These are phyloP conservation scores for Mycena vulgaris DNA, from an alignment of 768 basidiomycete species.

Conservation along the genomic window DNA sequence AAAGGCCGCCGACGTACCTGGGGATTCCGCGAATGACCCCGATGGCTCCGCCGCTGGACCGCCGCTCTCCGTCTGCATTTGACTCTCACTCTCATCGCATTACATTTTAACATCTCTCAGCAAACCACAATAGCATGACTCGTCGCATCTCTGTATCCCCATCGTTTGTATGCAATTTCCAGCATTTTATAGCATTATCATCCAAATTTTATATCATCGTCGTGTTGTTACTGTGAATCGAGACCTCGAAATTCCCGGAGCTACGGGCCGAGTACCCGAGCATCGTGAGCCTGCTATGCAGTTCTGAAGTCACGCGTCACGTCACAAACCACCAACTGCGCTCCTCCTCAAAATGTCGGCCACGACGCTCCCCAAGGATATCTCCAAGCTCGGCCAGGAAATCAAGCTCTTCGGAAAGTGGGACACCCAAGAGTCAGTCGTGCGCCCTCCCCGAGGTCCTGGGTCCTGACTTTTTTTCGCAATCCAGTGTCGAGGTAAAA, in stretches of 20 bases:
- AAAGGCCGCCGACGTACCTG: not conserved
- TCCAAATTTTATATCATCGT: constrained; percentile 3
- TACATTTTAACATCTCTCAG: constrained; percentile 21
- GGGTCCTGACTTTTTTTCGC: not conserved
- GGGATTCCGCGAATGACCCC: constrained; percentile 14
- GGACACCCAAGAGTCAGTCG: constrained; percentile 95
- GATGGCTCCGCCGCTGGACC: constrained; percentile 13
- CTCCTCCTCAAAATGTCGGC: constrained; percentile 55
- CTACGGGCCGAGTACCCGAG: too few relatives aligned
- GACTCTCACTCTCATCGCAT: constrained; percentile 29
- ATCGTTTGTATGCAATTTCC: constrained; percentile 11
- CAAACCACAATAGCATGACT: constrained; percentile 16
- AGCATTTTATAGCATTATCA: constrained; percentile 30
- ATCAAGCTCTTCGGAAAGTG: constrained; percentile 99
- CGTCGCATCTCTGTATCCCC: constrained; percentile 34
- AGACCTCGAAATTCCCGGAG: too few relatives aligned
- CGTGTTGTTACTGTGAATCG: not conserved
- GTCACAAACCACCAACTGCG: not conserved
- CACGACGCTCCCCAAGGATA: constrained; percentile 85
- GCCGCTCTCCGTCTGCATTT: constrained; percentile 18
- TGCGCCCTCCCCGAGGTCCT: not conserved
- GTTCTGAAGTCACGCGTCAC: too few relatives aligned
- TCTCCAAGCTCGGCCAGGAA: constrained; percentile 86
- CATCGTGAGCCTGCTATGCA: too few relatives aligned
- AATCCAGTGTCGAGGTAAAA: constrained; percentile 93